Evolutionary conservation across 495 filamentous ascomycete genomes (phyloP).

Genomic region (Penicillium coprophilum): DNA sequence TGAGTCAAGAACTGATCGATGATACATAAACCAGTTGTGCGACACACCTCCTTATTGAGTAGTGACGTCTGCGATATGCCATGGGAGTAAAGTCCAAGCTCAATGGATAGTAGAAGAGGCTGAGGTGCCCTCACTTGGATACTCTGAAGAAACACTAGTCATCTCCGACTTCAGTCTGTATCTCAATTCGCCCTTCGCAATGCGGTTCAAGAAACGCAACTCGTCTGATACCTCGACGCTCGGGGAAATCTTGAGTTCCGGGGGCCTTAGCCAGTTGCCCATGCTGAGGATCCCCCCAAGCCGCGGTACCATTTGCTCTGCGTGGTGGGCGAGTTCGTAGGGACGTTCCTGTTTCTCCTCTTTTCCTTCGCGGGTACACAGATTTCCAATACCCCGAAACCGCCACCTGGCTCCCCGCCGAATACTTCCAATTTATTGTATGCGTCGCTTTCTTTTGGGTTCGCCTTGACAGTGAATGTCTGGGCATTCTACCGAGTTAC

Average conservation of each 20-base stretch:
- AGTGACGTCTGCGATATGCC: conserved; percentile 23
- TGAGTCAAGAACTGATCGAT: conserved; percentile 14
- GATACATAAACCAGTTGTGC: conserved; percentile 13
- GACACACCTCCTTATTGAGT: neutral
- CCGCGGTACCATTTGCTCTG: conserved; percentile 56
- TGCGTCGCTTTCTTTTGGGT: conserved; percentile 69
- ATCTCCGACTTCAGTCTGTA: neutral
- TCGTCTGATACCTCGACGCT: conserved; percentile 16
- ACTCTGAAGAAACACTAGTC: neutral
- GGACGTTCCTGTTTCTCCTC: conserved; percentile 82
- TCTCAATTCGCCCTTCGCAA: neutral
- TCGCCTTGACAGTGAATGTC: conserved; percentile 74
- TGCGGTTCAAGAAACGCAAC: conserved; percentile 17
- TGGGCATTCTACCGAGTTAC: conserved; percentile 84
- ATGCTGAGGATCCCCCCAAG: conserved; percentile 43
- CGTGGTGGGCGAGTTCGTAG: conserved; percentile 68
- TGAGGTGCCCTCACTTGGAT: too few species aligned
- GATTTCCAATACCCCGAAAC: conserved; percentile 58
- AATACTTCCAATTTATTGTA: conserved; percentile 59
- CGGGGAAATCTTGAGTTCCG: conserved; percentile 8
- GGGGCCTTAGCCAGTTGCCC: conserved; percentile 32
- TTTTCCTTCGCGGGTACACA: conserved; percentile 79
- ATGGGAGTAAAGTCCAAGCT: neutral
- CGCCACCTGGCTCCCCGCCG: conserved; percentile 34
- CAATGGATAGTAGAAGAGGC: neutral